phyloP scores from a whole-genome alignment of 108 stramenopile species.

The Cyclotella kingstonii region DNA sequence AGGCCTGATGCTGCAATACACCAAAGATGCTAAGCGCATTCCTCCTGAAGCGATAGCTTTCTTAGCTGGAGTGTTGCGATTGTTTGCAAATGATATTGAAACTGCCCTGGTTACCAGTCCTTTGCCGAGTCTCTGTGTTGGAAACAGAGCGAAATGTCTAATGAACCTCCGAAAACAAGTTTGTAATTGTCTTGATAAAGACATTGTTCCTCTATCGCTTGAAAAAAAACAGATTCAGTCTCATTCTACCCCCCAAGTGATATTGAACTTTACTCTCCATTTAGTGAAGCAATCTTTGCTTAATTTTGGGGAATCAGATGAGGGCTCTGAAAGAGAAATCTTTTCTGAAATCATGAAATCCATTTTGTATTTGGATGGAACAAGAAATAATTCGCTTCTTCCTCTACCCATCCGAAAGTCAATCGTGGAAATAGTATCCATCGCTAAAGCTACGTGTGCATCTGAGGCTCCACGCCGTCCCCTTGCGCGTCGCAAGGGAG shows the following conservation, averaged over 20 bases:
- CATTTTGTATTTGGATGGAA: constrained; percentile 56
- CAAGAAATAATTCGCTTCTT: constrained; percentile 39
- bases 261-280: constrained; percentile 52
- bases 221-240: constrained; percentile 53
- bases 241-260: constrained; percentile 22
- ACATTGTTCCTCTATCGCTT: constrained; percentile 37
- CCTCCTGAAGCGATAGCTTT: constrained; percentile 86
- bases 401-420: constrained; percentile 43
- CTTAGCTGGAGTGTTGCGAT: constrained; percentile 56
- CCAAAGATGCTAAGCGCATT: constrained; percentile 74
- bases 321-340: constrained; percentile 56
- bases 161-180: constrained; percentile 19
- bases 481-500: constrained; percentile 51
- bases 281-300: constrained; percentile 38
- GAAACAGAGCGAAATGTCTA: constrained; percentile 25
- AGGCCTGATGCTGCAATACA: constrained; percentile 81
- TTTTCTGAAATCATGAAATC: constrained; percentile 56
- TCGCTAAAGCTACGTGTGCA: constrained; percentile 35
- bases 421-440: constrained; percentile 42
- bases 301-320: constrained; percentile 32
- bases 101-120: constrained; percentile 21
- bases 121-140: constrained; percentile 54
- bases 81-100: constrained; percentile 62
- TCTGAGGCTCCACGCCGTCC: constrained; percentile 40
- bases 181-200: constrained; percentile 5